Conservation (phyloP, 176 grass and related monocot genomes). For the Oryza officinalis region DNA sequence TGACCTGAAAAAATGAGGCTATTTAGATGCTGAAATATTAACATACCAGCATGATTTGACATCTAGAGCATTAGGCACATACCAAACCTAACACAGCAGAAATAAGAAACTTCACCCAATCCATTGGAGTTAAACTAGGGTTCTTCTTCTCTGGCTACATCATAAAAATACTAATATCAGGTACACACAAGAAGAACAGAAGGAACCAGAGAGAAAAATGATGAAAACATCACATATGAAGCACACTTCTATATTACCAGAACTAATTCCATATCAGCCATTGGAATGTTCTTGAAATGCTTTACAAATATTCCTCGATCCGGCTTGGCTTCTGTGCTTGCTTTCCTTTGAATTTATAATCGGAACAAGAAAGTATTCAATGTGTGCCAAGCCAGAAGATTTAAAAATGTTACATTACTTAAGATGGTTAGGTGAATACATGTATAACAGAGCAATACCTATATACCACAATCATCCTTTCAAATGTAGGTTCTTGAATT, state of each 20-base stretch:
- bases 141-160: constrained; percentile 97
- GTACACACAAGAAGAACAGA: background rate
- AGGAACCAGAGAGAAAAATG: constrained; percentile 5
- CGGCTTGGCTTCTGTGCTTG: constrained; percentile 51
- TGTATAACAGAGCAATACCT: constrained; percentile 40
- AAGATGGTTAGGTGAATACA: constrained; percentile 8
- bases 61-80: constrained; percentile 32
- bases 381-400: constrained; percentile 2
- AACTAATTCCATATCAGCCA: constrained; percentile 98
- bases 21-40: constrained; percentile 37
- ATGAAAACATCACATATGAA: background rate
- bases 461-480: constrained; percentile 94
- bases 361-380: constrained; percentile 13
- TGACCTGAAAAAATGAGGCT: constrained; percentile 61
- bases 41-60: background rate
- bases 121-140: constrained; percentile 97
- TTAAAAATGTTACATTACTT: constrained; percentile 5
- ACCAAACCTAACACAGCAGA: constrained; percentile 91
- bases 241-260: constrained; percentile 54
- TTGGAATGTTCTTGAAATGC: constrained; percentile 93
- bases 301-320: constrained; percentile 86
- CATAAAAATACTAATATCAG: constrained; percentile 27
- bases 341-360: constrained; percentile 48
- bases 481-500: constrained; percentile 97
- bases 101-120: constrained; percentile 93